phyloP scores from a whole-genome alignment of 75 land plant species.

The Cunninghamia lanceolata region DNA sequence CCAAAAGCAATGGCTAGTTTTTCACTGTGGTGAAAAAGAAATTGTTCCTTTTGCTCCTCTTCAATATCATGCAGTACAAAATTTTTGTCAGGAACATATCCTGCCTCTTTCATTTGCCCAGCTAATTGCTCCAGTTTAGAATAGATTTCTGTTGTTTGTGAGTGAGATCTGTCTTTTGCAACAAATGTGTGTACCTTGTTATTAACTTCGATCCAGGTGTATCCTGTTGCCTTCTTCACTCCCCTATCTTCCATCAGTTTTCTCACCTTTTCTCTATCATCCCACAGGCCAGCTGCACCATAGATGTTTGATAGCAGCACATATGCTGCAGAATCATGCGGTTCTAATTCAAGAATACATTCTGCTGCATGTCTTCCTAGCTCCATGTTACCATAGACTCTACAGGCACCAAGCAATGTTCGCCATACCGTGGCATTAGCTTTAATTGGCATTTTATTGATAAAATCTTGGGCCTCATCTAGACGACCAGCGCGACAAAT shows the following conservation, averaged over 20 bases:
- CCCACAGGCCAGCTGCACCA: slow-evolving; percentile 8
- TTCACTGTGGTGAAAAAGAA: slow-evolving; percentile 13
- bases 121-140: background rate
- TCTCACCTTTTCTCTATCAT: background rate
- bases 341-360: slow-evolving; percentile 31
- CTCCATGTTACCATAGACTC: slow-evolving; percentile 26
- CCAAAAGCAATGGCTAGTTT: slow-evolving; percentile 14
- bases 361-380: slow-evolving; percentile 23
- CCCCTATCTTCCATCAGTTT: slow-evolving; percentile 2
- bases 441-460: slow-evolving; percentile 24
- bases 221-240: slow-evolving; percentile 5
- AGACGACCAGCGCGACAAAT: slow-evolving; percentile 42
- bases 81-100: slow-evolving; percentile 1
- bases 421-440: slow-evolving; percentile 35
- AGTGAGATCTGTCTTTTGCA: slow-evolving; percentile 11
- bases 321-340: slow-evolving; percentile 32
- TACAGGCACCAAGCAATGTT: slow-evolving; percentile 42
- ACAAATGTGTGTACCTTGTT: background rate
- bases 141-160: slow-evolving; percentile 10
- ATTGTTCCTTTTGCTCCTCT: slow-evolving; percentile 12
- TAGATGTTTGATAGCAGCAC: slow-evolving; percentile 48
- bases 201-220: slow-evolving; percentile 10
- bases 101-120: slow-evolving; percentile 9
- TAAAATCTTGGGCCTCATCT: slow-evolving; percentile 34
- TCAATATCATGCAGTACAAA: slow-evolving; percentile 8